A percentile compares a stretch with the other conserved stretches of the same genome.
Conservation (phyloP, 2,329 filamentous ascomycete species). For the Neonectria punicea region DNA sequence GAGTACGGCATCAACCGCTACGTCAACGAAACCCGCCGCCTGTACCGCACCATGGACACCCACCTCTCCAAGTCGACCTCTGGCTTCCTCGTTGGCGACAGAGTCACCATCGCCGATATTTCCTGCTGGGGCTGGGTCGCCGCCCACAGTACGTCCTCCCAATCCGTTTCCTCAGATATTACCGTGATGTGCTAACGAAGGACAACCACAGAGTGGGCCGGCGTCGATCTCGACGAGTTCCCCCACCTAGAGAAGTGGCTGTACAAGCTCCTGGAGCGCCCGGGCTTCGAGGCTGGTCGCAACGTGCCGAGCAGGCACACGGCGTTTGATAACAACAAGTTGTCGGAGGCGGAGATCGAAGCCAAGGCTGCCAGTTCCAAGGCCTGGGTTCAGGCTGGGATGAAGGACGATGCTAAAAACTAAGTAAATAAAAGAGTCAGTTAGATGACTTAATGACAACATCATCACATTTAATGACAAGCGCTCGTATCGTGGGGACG, state of each 20-base stretch:
- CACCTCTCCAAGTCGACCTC: slow-evolving; percentile 69
- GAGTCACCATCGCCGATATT: slow-evolving; percentile 81
- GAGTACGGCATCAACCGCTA: slow-evolving; percentile 86
- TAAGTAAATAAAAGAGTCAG: slow-evolving; percentile 23
- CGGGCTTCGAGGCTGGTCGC: slow-evolving; percentile 78
- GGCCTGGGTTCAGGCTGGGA: slow-evolving; percentile 74
- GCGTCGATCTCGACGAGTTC: slow-evolving; percentile 75
- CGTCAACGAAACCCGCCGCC: slow-evolving; percentile 81
- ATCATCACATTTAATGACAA: not conserved
- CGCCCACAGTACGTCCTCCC: slow-evolving; percentile 51
- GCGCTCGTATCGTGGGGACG: not conserved
- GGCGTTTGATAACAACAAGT: slow-evolving; percentile 60
- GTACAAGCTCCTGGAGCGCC: slow-evolving; percentile 73
- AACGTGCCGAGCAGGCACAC: slow-evolving; percentile 76
- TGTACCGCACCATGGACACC: slow-evolving; percentile 81
- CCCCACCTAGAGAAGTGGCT: slow-evolving; percentile 82
- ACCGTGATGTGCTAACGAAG: not conserved
- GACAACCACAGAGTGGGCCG: slow-evolving; percentile 49
- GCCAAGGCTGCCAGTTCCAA: slow-evolving; percentile 62
- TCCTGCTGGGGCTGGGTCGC: slow-evolving; percentile 83
- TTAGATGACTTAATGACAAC: slow-evolving; percentile 4
- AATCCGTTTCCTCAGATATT: not conserved
- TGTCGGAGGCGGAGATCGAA: slow-evolving; percentile 66
- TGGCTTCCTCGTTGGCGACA: slow-evolving; percentile 73
- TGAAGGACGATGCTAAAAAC: slow-evolving; percentile 73